phyloP scores from a whole-genome alignment of 163 green algal genomes.

The Scenedesmus sp. region DNA sequence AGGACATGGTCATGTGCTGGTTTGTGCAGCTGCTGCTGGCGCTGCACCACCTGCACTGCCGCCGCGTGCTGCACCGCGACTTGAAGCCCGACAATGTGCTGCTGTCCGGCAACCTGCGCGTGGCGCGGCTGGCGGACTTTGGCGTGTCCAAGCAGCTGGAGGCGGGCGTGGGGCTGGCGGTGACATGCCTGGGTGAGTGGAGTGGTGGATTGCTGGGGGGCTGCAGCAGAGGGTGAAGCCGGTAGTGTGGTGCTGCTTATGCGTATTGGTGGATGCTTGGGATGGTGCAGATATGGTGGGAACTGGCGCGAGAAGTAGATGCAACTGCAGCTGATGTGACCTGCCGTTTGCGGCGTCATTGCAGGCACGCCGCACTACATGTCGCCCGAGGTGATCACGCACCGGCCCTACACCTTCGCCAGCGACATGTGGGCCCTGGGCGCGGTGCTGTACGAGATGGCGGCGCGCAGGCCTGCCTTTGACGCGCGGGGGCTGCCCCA shows the following conservation, averaged over 20 bases:
- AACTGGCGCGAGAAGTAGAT: too few relatives aligned
- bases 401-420: slow-evolving; percentile 81
- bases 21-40: slow-evolving; percentile 73
- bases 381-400: slow-evolving; percentile 89
- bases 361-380: slow-evolving; percentile 86
- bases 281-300: too few relatives aligned
- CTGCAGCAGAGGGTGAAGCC: background rate
- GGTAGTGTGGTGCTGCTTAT: background rate
- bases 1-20: slow-evolving; percentile 71
- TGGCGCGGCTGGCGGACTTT: slow-evolving; percentile 86
- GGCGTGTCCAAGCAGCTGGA: slow-evolving; percentile 90
- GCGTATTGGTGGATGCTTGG: too few relatives aligned
- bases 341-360: too few relatives aligned
- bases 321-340: background rate
- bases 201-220: background rate
- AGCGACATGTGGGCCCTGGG: slow-evolving; percentile 94
- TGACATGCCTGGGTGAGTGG: slow-evolving; percentile 62
- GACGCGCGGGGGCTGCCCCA: slow-evolving; percentile 68
- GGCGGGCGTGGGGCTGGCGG: slow-evolving; percentile 71
- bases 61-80: slow-evolving; percentile 69
- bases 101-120: slow-evolving; percentile 57
- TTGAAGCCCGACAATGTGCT: slow-evolving; percentile 45
- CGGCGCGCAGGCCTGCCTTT: slow-evolving; percentile 86
- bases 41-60: slow-evolving; percentile 69
- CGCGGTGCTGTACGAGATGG: slow-evolving; percentile 94